A percentile compares a stretch with the other conserved stretches of the same genome.
These are phyloP conservation scores for Lyophyllum shimeji DNA, from an alignment of 768 basidiomycete species.

Conservation along the genomic window DNA sequence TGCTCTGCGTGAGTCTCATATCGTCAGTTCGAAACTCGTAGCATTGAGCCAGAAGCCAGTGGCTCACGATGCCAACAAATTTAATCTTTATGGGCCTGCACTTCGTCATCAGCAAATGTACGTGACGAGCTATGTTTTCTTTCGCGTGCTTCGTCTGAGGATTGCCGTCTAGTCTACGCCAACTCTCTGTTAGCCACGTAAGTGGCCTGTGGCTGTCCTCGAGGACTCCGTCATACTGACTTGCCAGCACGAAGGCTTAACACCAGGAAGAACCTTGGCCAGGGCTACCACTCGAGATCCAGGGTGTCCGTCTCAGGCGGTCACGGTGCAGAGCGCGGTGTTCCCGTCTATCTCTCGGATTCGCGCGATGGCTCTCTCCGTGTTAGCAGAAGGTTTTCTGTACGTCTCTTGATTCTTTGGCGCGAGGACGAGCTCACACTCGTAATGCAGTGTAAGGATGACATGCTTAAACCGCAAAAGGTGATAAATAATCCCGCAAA, in stretches of 20 bases:
- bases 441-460: not conserved
- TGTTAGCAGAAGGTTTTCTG: not conserved
- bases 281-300: not conserved
- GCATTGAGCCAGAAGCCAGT: conserved; percentile 26
- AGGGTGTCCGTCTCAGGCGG: not conserved
- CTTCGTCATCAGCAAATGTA: conserved; percentile 53
- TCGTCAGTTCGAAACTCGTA: not conserved
- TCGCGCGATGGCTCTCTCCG: not conserved
- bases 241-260: not conserved
- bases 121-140: conserved; percentile 5
- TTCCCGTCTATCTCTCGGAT: not conserved
- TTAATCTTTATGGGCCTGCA: conserved; percentile 55
- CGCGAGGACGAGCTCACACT: not conserved
- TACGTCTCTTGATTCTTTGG: not conserved
- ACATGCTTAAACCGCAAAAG: not conserved
- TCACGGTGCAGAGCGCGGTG: not conserved
- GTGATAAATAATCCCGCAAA: no score
- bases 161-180: conserved; percentile 38
- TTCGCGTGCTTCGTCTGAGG: not conserved
- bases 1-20: conserved; percentile 41
- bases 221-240: not conserved
- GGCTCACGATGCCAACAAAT: conserved; percentile 46
- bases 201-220: conserved; percentile 4
- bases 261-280: not conserved
- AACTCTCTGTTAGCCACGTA: conserved; percentile 52